These are phyloP conservation scores for Cyberlindnera xylosilytica DNA, from an alignment of 805 yeast genomes.

Conservation along the genomic window DNA sequence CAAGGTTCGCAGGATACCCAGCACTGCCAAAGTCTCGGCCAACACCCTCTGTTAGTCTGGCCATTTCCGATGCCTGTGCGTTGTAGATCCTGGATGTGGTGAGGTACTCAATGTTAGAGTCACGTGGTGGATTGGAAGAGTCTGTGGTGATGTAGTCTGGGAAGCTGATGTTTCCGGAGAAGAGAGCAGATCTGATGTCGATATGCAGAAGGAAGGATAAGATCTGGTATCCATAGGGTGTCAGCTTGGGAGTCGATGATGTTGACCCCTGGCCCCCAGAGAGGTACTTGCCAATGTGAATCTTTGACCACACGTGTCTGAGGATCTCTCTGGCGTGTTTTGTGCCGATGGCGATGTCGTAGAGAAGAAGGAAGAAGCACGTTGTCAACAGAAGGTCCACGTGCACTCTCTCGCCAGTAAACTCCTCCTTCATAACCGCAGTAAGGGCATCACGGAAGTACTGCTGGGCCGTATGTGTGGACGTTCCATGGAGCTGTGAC, in stretches of 20 bases:
- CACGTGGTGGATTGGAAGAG: background rate
- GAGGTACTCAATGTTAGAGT: background rate
- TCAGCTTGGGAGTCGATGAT: background rate
- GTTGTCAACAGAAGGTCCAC: background rate
- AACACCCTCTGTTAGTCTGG: background rate
- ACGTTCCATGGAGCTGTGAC: background rate
- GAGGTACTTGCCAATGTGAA: slow-evolving; percentile 1
- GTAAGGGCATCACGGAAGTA: background rate
- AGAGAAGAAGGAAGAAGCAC: background rate
- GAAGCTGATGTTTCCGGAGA: slow-evolving; percentile 3
- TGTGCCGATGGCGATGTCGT: background rate
- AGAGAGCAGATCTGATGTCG: background rate
- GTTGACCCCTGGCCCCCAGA: background rate
- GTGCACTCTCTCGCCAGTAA: background rate
- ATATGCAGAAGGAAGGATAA: background rate
- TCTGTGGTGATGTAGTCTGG: background rate
- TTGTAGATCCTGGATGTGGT: background rate
- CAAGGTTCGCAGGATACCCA: background rate
- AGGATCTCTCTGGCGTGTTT: background rate
- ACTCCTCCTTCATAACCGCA: background rate
- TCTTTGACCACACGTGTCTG: background rate
- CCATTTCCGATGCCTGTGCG: background rate
- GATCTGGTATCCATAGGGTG: slow-evolving; percentile 2
- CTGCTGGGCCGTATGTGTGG: background rate
- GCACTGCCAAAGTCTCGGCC: background rate